These are phyloP conservation scores for Irpex rosettiformis DNA, from an alignment of 1,284 basidiomycete genomes.

Conservation along the genomic window DNA sequence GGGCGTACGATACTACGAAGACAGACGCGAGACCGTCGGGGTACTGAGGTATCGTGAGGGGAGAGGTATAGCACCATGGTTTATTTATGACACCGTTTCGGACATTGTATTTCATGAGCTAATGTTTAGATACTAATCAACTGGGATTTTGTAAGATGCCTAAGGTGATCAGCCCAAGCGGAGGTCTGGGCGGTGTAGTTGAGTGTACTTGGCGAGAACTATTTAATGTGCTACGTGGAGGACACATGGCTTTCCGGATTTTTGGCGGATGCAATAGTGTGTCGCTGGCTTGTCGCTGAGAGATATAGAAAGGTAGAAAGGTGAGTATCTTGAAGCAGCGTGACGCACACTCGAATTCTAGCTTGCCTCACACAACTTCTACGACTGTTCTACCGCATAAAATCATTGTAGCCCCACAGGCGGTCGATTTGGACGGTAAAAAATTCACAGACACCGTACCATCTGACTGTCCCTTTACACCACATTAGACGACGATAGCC, in stretches of 20 bases:
- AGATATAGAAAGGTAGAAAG: no score
- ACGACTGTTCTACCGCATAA: no score
- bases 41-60: slow-evolving; percentile 39
- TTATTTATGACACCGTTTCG: slow-evolving; percentile 1
- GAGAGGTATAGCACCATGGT: slow-evolving; percentile 10
- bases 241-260: no score
- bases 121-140: neutral
- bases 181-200: no score
- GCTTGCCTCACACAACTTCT: no score
- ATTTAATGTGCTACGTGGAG: no score
- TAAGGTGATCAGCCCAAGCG: no score
- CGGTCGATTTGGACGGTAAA: neutral
- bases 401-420: no score
- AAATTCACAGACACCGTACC: neutral
- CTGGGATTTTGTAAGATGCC: neutral
- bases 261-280: no score
- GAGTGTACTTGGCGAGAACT: neutral
- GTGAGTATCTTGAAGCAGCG: no score
- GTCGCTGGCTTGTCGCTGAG: no score
- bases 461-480: neutral
- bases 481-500: neutral
- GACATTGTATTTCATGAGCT: slow-evolving; percentile 1
- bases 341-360: no score
- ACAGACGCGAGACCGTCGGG: slow-evolving; percentile 66
- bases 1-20: slow-evolving; percentile 88